phyloP scores from a whole-genome alignment of 2,329 filamentous ascomycete genomes.

The Macrophomina phaseolina region DNA sequence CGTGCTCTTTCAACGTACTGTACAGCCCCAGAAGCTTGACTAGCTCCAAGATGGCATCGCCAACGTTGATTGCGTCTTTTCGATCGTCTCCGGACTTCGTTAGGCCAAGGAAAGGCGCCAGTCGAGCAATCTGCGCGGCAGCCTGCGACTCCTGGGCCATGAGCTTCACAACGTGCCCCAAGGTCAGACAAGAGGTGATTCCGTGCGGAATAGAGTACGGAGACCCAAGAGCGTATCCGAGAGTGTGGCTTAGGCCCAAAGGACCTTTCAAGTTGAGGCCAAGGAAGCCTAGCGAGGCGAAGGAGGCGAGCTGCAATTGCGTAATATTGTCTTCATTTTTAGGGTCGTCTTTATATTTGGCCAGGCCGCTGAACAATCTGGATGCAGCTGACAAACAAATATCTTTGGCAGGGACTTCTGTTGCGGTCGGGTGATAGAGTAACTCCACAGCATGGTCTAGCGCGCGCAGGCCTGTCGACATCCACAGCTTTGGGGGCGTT shows the following conservation, averaged over 20 bases:
- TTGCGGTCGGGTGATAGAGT: slow-evolving; percentile 58
- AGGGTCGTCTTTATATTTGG: slow-evolving; percentile 52
- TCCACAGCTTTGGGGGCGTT: slow-evolving; percentile 57
- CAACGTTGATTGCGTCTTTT: slow-evolving; percentile 53
- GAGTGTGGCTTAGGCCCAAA: slow-evolving; percentile 54
- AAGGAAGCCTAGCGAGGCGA: slow-evolving; percentile 57
- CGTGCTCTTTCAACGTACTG: slow-evolving; percentile 53
- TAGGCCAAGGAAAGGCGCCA: slow-evolving; percentile 53
- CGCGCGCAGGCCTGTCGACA: slow-evolving; percentile 59
- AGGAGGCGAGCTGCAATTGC: slow-evolving; percentile 59
- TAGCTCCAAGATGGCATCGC: slow-evolving; percentile 50
- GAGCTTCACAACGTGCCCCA: slow-evolving; percentile 60
- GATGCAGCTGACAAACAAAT: slow-evolving; percentile 52
- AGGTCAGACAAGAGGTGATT: slow-evolving; percentile 60
- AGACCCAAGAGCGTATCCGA: slow-evolving; percentile 60
- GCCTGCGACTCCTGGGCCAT: slow-evolving; percentile 54
- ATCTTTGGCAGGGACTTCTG: slow-evolving; percentile 57
- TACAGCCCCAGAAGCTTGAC: slow-evolving; percentile 53
- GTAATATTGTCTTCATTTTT: slow-evolving; percentile 57
- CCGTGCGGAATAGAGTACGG: slow-evolving; percentile 64
- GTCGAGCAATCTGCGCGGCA: slow-evolving; percentile 53
- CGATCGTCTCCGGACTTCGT: slow-evolving; percentile 45
- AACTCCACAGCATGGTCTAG: slow-evolving; percentile 63
- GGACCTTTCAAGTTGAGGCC: slow-evolving; percentile 58
- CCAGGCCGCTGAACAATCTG: slow-evolving; percentile 56